Percentiles rank a stretch among this genome's conserved stretches.
These are phyloP conservation scores for Leersia perrieri DNA, from an alignment of 176 grass and related monocot species.

Conservation along the genomic window DNA sequence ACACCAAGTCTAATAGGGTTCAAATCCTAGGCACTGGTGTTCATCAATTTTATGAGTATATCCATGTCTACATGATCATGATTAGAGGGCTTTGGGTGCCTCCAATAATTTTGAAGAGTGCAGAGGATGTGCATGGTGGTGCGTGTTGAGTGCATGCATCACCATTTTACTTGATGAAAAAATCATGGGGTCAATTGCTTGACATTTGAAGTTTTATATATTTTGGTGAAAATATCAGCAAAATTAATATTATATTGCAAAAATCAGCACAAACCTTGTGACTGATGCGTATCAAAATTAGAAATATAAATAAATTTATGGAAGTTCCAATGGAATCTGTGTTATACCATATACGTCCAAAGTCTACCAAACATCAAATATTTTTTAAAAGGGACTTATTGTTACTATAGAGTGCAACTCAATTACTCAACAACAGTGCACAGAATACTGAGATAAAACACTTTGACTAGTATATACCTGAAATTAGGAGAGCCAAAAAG, in stretches of 20 bases:
- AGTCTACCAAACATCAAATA: not conserved
- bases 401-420: conserved; percentile 8
- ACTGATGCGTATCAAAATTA: not conserved
- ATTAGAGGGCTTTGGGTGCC: not conserved
- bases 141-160: no score
- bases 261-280: not conserved
- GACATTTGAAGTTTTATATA: no score
- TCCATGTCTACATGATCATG: not conserved
- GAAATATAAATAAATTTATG: not conserved
- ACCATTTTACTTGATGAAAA: no score
- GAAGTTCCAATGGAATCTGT: not conserved
- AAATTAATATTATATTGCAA: not conserved
- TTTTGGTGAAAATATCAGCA: no score
- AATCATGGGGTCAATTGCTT: no score
- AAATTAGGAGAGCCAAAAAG: conserved; percentile 96
- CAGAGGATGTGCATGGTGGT: no score
- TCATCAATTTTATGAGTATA: not conserved
- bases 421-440: not conserved
- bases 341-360: not conserved
- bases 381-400: not conserved
- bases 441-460: conserved; percentile 18
- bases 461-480: conserved; percentile 53
- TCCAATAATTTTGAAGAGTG: not conserved
- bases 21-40: not conserved
- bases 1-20: not conserved